phyloP scores from a whole-genome alignment of 2,329 filamentous ascomycete species.

The Elsinoe batatas region DNA sequence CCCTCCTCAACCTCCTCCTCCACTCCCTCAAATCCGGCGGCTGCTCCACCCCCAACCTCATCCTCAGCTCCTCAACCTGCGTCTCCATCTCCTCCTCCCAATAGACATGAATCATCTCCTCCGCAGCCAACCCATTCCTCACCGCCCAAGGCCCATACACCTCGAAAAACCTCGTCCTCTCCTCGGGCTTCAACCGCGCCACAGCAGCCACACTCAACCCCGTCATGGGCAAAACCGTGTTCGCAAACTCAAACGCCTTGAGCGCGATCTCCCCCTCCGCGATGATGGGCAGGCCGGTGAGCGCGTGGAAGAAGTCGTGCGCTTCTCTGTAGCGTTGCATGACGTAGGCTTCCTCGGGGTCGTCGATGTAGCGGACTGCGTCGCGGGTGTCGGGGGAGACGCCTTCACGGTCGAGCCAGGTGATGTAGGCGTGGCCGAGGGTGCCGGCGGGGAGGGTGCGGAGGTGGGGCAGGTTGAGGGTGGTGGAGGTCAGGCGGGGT shows the following conservation, averaged over 20 bases:
- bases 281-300: slow-evolving; percentile 81
- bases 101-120: slow-evolving; percentile 89
- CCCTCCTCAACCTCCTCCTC: slow-evolving; percentile 58
- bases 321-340: slow-evolving; percentile 97
- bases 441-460: slow-evolving; percentile 61
- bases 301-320: slow-evolving; percentile 94
- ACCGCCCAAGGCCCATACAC: slow-evolving; percentile 88
- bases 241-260: slow-evolving; percentile 95
- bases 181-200: slow-evolving; percentile 51
- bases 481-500: slow-evolving; percentile 72
- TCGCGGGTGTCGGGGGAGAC: slow-evolving; percentile 85
- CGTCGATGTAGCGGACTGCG: slow-evolving; percentile 79
- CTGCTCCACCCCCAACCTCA: slow-evolving; percentile 70
- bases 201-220: slow-evolving; percentile 71
- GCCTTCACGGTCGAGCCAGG: slow-evolving; percentile 88
- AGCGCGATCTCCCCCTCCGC: slow-evolving; percentile 96
- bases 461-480: slow-evolving; percentile 58
- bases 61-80: slow-evolving; percentile 66
- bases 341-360: slow-evolving; percentile 93
- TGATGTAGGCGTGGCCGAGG: slow-evolving; percentile 72
- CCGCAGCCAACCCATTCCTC: slow-evolving; percentile 63
- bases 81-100: slow-evolving; percentile 92
- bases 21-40: slow-evolving; percentile 79
- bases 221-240: slow-evolving; percentile 91
- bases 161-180: slow-evolving; percentile 57